A percentile compares a stretch with the other conserved stretches of the same genome.
Evolutionary conservation across 2,329 filamentous ascomycete species (phyloP).

Genomic region (Penicillium sp.): DNA sequence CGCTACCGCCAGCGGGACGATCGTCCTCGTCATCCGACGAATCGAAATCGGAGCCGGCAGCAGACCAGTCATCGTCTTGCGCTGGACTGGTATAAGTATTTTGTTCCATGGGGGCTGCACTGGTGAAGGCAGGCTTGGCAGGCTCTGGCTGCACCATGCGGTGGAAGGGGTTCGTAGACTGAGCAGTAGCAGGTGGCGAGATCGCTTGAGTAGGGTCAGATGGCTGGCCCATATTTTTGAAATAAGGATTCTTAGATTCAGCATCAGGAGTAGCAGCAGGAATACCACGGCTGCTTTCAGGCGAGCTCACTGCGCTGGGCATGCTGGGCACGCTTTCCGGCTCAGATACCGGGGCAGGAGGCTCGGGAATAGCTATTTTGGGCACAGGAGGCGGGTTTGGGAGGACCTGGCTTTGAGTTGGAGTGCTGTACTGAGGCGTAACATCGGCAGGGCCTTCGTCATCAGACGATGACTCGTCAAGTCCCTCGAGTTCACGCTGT

Average conservation of each 20-base stretch:
- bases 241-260: slow-evolving; percentile 93
- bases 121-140: slow-evolving; percentile 52
- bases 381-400: slow-evolving; percentile 38
- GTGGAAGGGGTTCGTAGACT: slow-evolving; percentile 95
- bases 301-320: slow-evolving; percentile 45
- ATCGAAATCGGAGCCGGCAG: slow-evolving; percentile 73
- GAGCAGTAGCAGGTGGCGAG: slow-evolving; percentile 51
- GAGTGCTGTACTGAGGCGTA: slow-evolving; percentile 60
- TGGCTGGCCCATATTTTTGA: slow-evolving; percentile 78
- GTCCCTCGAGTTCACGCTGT: slow-evolving; percentile 78
- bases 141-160: slow-evolving; percentile 65
- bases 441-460: slow-evolving; percentile 75
- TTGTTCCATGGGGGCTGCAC: slow-evolving; percentile 48
- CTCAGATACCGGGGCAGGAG: slow-evolving; percentile 35
- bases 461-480: slow-evolving; percentile 73
- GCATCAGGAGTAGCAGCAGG: slow-evolving; percentile 60
- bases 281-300: slow-evolving; percentile 50
- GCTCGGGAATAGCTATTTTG: slow-evolving; percentile 25
- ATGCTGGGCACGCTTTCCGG: slow-evolving; percentile 51
- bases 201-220: slow-evolving; percentile 51
- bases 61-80: slow-evolving; percentile 76
- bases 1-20: slow-evolving; percentile 74
- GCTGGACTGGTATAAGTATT: slow-evolving; percentile 58
- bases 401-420: slow-evolving; percentile 57
- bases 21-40: slow-evolving; percentile 71